These are phyloP conservation scores for Pseudocercospora pini-densiflorae DNA, from an alignment of 2,329 filamentous ascomycete species.

Conservation along the genomic window DNA sequence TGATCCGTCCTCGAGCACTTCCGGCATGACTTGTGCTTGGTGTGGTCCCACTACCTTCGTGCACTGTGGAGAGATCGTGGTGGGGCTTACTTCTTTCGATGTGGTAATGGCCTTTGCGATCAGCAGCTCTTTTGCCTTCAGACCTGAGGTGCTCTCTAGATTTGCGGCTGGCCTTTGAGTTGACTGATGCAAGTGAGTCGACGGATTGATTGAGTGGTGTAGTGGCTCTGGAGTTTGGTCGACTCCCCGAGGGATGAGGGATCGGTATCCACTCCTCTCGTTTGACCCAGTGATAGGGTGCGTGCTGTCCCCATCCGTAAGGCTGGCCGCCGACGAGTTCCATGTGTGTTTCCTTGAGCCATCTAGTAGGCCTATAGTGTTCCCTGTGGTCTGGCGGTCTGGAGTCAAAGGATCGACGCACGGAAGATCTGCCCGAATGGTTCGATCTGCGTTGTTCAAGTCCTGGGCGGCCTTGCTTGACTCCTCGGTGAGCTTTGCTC, in stretches of 20 bases:
- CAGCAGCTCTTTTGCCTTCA: neutral
- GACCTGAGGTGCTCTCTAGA: neutral
- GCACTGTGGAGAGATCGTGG: neutral
- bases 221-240: neutral
- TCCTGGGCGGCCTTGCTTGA: neutral
- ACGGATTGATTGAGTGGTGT: constrained; percentile 1
- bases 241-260: neutral
- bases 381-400: neutral
- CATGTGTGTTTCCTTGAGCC: neutral
- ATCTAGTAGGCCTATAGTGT: neutral
- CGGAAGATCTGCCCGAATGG: neutral
- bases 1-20: neutral
- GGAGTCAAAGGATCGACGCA: neutral
- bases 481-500: neutral
- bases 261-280: neutral
- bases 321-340: neutral
- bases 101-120: neutral
- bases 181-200: neutral
- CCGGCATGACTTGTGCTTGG: neutral
- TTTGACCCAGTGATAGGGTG: neutral
- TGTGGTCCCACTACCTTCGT: neutral
- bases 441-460: neutral
- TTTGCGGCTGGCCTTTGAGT: neutral
- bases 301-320: neutral
- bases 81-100: neutral